These are phyloP conservation scores for Apiospora saccharicola DNA, from an alignment of 2,329 filamentous ascomycete genomes.

Conservation along the genomic window DNA sequence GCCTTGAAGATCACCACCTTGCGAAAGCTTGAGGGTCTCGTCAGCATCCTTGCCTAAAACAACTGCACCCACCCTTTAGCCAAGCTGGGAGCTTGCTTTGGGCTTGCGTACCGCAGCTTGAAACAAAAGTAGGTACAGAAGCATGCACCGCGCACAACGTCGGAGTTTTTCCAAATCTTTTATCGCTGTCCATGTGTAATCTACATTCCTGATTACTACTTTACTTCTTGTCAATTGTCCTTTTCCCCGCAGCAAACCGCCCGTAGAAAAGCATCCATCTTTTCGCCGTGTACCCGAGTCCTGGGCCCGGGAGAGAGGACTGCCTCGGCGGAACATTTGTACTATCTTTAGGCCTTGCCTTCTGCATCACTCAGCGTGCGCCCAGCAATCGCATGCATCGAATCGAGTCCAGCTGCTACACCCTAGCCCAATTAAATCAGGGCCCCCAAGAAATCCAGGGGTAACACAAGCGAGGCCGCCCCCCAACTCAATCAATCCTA, in stretches of 20 bases:
- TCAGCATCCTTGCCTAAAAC: constrained; percentile 19
- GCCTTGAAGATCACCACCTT: background rate
- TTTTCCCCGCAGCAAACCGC: background rate
- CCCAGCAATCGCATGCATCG: constrained; percentile 11
- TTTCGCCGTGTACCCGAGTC: constrained; percentile 3
- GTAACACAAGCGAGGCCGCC: constrained; percentile 7
- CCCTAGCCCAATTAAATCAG: constrained; percentile 7
- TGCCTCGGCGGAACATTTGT: background rate
- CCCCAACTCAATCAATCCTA: constrained; percentile 16
- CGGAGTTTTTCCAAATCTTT: background rate
- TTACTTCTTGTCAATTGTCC: background rate
- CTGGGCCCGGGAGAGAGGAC: background rate
- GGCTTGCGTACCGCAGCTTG: background rate
- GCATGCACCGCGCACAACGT: background rate
- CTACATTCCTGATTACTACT: too few species aligned
- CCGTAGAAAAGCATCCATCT: background rate
- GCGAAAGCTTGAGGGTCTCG: constrained; percentile 7
- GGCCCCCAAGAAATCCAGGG: constrained; percentile 8
- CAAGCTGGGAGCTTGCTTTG: constrained; percentile 10
- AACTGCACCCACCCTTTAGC: constrained; percentile 1
- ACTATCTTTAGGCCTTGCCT: background rate
- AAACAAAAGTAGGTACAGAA: background rate
- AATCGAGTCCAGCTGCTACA: background rate
- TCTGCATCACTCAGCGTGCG: background rate
- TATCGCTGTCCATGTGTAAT: background rate